phyloP scores from a whole-genome alignment of 306 rosid genomes.

The Corylus americana region DNA sequence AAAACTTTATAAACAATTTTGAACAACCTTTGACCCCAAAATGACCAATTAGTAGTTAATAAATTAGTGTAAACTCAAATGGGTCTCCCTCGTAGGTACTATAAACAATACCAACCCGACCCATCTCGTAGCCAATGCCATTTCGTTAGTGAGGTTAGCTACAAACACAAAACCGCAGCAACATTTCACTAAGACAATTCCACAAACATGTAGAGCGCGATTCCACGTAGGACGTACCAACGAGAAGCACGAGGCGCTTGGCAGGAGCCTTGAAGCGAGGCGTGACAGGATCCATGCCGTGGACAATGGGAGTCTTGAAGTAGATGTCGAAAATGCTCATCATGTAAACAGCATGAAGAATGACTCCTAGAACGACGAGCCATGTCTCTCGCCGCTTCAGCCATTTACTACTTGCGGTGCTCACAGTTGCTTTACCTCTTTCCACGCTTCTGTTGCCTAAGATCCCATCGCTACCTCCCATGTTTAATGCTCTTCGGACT shows the following conservation, averaged over 20 bases:
- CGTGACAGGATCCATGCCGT: slow-evolving; percentile 65
- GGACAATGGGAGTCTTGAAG: slow-evolving; percentile 84
- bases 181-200: slow-evolving; percentile 13
- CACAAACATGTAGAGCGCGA: slow-evolving; percentile 38
- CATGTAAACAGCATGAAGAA: slow-evolving; percentile 86
- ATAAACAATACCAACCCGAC: neutral
- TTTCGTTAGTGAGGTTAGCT: neutral
- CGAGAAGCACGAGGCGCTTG: slow-evolving; percentile 70
- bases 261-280: slow-evolving; percentile 86
- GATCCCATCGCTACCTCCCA: slow-evolving; percentile 56
- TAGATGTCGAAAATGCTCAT: slow-evolving; percentile 90
- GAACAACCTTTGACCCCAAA: neutral
- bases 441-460: slow-evolving; percentile 38
- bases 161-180: neutral
- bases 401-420: slow-evolving; percentile 42
- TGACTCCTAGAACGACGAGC: slow-evolving; percentile 72
- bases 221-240: slow-evolving; percentile 42
- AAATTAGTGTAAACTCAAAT: neutral
- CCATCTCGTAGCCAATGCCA: neutral
- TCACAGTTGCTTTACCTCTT: slow-evolving; percentile 19
- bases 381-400: slow-evolving; percentile 66
- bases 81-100: neutral
- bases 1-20: neutral
- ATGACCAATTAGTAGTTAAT: neutral
- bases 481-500: slow-evolving; percentile 8